phyloP scores from a whole-genome alignment of 2,329 filamentous ascomycete species.

The Sclerotinia minor region DNA sequence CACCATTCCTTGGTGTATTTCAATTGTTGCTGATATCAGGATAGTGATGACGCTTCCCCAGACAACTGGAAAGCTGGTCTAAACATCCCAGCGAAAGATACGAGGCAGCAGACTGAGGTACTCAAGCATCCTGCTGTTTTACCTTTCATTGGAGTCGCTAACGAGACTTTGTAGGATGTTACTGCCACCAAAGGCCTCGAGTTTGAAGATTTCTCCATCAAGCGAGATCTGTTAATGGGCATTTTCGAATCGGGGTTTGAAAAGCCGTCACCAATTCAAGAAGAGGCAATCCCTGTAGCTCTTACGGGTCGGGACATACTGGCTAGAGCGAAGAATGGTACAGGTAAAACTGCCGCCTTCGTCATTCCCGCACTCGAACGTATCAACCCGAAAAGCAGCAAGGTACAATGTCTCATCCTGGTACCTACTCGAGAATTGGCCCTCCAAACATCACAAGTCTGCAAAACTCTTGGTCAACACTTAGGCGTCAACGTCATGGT shows the following conservation, averaged over 20 bases:
- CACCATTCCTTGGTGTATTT: neutral
- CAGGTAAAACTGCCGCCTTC: conserved; percentile 97
- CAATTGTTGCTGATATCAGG: conserved; percentile 22
- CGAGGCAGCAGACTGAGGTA: conserved; percentile 79
- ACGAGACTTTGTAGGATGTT: conserved; percentile 68
- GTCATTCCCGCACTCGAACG: conserved; percentile 93
- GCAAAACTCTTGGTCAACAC: conserved; percentile 97
- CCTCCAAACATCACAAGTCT: conserved; percentile 97
- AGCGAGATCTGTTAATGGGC: conserved; percentile 94
- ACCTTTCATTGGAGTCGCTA: conserved; percentile 18
- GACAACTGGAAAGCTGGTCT: conserved; percentile 75
- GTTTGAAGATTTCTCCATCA: conserved; percentile 95
- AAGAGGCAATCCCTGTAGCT: conserved; percentile 97
- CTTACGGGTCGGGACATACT: conserved; percentile 93
- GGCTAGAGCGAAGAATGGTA: conserved; percentile 96
- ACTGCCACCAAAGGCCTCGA: conserved; percentile 97
- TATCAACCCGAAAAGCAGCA: conserved; percentile 94
- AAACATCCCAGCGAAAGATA: conserved; percentile 72
- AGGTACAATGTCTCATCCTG: conserved; percentile 94
- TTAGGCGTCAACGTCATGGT: conserved; percentile 99
- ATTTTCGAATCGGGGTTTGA: conserved; percentile 99
- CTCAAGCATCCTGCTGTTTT: neutral
- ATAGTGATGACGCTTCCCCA: conserved; percentile 37
- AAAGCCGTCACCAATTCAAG: conserved; percentile 97
- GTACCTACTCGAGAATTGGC: conserved; percentile 96